Evolutionary conservation across 1,284 basidiomycete genomes (phyloP), one percentile per base, ranked within the genome.

Genomic region (Trichosporon coremiiforme): DNA sequence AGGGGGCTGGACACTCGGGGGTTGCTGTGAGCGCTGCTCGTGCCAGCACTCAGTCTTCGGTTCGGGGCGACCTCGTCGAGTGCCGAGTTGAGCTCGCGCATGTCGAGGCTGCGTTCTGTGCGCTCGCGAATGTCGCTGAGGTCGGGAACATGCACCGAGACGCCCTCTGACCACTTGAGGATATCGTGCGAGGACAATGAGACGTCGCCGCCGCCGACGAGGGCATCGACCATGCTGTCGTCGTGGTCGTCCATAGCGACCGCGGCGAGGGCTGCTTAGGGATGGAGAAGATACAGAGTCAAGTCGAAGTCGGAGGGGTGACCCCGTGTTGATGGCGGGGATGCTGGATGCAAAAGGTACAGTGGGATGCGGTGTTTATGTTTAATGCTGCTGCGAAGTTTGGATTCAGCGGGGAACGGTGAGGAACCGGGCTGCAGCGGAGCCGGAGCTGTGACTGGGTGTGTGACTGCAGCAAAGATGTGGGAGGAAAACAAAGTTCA

Each of bases 171-270:
- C 57, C 57, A 60, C 57, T 33, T 60, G 57, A 60, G 57, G 12
- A 60, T 60, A 31, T 60, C 57, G 57, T 9, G 57, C 57, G 57
- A 60, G 29, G 57, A 60, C 57, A 60, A n/a, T 8, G 57, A 60
- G 31, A 60, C 57, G 57, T 60, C 57, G 29, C 31, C 57, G 57
- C 57, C 57, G 31, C 57, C 57, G 29, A 60, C 31, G 5, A 60
- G 57, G 57, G 57, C 31, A 7, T 60, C 57, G 20, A 35, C 57
- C 57, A 60, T 35, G 31, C 31, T 60, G 57, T 60, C 57, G 57
- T 35, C 31, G 57, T 33, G 57, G 57, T 33, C 57, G 31, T 60
- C 57, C 57, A 60, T 60, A 35, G 13, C 57, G 57, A 35, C 57
- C 2, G 31, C 15, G 47, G 47, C 47, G 47, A 53, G 15, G 20